Evolutionary conservation across 2,329 filamentous ascomycete species (phyloP), one percentile per base, ranked within the genome.

Genomic region (Colletotrichum graminicola): DNA sequence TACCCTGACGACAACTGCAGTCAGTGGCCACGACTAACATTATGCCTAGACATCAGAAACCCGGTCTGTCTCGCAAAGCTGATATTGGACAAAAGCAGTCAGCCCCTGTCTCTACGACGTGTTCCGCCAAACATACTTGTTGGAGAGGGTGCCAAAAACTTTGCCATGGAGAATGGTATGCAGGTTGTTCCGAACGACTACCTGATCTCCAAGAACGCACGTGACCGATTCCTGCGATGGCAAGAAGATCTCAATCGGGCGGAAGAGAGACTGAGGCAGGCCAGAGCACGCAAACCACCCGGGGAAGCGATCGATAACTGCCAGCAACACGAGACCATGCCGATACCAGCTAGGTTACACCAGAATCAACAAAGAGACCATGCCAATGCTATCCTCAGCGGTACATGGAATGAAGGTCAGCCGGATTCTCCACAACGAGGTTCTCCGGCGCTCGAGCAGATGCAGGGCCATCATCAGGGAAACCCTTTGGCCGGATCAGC

Each of bases 111-210:
- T 10, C 88, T 98, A 62, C 90, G 93, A 66, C 91, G 96, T 67
- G 94, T 99, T 5, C 95, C 97, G 11, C 96, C 96, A 12, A 98
- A 98, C 76, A 89, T 98, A 32, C 88, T 99, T 1, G 93, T 97
- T 14, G 94, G 94, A 43, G 87, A 93, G 75, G 96, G 96, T 14
- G 96, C 96, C 21, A 92, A 89, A 54, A 89, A 92, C n/a, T 99
- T 97, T 81, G 96, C 95, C 0, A 89, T 89, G 72, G 91, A 95
- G 71, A 89, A 94, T 75, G 91, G 93, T 11, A 89, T 98, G 78
- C 83, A 88, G 0, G 85, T 94, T 14, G 86, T 94, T n/a, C 87
- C 90, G 7, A 91, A 94, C 76, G 92, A 96, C 54, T 87, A 86
- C 54, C 85, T 99, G 23, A 87, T 98, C n/a, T 97, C 95, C 4